phyloP scores from a whole-genome alignment of 768 basidiomycete species.

The Grammothele lineata region DNA sequence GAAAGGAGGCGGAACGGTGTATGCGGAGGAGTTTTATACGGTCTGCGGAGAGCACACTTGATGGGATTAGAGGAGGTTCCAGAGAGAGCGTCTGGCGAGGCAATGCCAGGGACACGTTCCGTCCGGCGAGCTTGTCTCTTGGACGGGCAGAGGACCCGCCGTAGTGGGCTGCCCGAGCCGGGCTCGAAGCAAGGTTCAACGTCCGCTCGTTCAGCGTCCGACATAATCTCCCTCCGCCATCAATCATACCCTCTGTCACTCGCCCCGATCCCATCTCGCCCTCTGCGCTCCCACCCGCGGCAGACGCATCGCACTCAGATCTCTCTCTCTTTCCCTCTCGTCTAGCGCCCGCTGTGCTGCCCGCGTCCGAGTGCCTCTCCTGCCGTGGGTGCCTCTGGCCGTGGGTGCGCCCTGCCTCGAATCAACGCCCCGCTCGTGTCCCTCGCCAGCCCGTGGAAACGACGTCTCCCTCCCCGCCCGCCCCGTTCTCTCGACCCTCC shows the following conservation, averaged over 20 bases:
- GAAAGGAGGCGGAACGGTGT: too few species aligned
- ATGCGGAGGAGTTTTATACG: constrained; percentile 13
- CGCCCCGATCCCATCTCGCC: constrained; percentile 24
- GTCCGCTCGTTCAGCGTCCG: constrained; percentile 16
- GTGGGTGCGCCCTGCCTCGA: constrained; percentile 7
- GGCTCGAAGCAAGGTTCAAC: constrained; percentile 1
- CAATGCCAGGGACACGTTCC: too few species aligned
- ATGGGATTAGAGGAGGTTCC: too few species aligned
- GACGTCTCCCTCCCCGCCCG: constrained; percentile 24
- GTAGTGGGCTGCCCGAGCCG: background rate
- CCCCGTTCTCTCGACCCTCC: constrained; percentile 32
- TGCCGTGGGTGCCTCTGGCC: too few species aligned
- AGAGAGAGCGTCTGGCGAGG: too few species aligned
- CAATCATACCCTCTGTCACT: constrained; percentile 21
- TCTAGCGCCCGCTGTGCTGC: too few species aligned
- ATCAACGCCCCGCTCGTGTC: constrained; percentile 13
- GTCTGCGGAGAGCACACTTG: constrained; percentile 2
- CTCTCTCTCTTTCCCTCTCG: too few species aligned
- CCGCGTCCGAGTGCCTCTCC: too few species aligned
- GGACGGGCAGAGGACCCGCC: too few species aligned
- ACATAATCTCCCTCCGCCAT: constrained; percentile 12
- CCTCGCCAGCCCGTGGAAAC: constrained; percentile 12
- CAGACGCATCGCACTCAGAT: constrained; percentile 10
- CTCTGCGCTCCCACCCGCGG: constrained; percentile 13
- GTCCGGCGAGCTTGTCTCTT: too few species aligned